phyloP scores from a whole-genome alignment of 768 basidiomycete species.

The Kwoniella sp. region DNA sequence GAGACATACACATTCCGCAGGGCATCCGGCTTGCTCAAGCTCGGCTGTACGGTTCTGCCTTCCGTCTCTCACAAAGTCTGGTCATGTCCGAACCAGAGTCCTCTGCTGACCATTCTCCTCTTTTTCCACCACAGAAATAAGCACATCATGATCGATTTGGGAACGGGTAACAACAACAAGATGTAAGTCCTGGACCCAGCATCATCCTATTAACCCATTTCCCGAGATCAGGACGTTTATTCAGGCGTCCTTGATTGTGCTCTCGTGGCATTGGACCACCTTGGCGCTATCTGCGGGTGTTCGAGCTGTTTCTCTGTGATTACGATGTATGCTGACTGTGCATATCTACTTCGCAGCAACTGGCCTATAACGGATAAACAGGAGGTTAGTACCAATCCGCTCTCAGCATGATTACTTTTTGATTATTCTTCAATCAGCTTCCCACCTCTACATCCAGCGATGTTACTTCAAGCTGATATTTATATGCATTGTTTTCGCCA shows the following conservation, averaged over 20 bases:
- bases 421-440: not conserved
- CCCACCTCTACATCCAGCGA: not conserved
- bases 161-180: constrained; percentile 99
- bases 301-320: too few species aligned
- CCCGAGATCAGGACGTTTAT: too few species aligned
- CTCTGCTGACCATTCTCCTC: constrained; percentile 16
- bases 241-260: too few species aligned
- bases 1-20: too few species aligned
- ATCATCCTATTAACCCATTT: too few species aligned
- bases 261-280: too few species aligned
- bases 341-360: constrained; percentile 64
- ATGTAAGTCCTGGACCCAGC: constrained; percentile 84
- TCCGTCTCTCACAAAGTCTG: too few species aligned
- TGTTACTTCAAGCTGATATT: not conserved
- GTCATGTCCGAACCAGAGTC: too few species aligned
- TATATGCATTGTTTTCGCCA: constrained; percentile 52
- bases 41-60: too few species aligned
- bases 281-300: too few species aligned
- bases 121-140: constrained; percentile 71
- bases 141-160: constrained; percentile 99
- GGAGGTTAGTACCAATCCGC: constrained; percentile 64
- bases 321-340: not conserved
- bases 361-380: constrained; percentile 99
- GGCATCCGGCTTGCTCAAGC: too few species aligned
- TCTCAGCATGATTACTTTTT: too few species aligned